These are phyloP conservation scores for Canavalia ensiformis DNA, from an alignment of 306 rosid species.

Conservation along the genomic window DNA sequence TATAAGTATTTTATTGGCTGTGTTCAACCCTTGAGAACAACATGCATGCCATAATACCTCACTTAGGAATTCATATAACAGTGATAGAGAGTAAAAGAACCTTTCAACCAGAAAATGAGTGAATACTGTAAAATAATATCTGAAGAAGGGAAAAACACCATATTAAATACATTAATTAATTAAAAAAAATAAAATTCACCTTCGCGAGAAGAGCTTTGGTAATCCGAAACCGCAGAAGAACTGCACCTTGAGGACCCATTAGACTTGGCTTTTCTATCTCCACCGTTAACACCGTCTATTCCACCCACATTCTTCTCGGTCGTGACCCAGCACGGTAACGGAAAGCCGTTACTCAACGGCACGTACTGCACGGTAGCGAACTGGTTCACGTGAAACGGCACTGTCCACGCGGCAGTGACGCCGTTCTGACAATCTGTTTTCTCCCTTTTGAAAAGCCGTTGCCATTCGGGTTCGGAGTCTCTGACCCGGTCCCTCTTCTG, in stretches of 20 bases:
- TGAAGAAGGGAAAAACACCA: neutral
- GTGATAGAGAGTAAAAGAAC: too few species aligned
- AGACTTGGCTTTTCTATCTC: conserved; percentile 49
- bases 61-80: too few species aligned
- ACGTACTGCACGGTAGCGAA: conserved; percentile 2
- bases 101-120: neutral
- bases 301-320: conserved; percentile 46
- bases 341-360: conserved; percentile 35
- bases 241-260: conserved; percentile 61
- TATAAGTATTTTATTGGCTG: neutral
- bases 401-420: neutral
- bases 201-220: conserved; percentile 62
- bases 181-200: conserved; percentile 47
- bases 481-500: neutral
- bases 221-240: conserved; percentile 64
- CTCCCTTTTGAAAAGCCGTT: conserved; percentile 9
- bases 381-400: conserved; percentile 20
- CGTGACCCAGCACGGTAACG: conserved; percentile 53
- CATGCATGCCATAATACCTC: neutral
- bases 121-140: neutral
- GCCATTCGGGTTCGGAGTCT: conserved; percentile 29
- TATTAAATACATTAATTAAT: neutral
- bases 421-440: conserved; percentile 8
- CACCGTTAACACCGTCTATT: conserved; percentile 35
- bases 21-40: neutral